phyloP scores from a whole-genome alignment of 1,284 basidiomycete genomes.

The Earliella scabrosa region DNA sequence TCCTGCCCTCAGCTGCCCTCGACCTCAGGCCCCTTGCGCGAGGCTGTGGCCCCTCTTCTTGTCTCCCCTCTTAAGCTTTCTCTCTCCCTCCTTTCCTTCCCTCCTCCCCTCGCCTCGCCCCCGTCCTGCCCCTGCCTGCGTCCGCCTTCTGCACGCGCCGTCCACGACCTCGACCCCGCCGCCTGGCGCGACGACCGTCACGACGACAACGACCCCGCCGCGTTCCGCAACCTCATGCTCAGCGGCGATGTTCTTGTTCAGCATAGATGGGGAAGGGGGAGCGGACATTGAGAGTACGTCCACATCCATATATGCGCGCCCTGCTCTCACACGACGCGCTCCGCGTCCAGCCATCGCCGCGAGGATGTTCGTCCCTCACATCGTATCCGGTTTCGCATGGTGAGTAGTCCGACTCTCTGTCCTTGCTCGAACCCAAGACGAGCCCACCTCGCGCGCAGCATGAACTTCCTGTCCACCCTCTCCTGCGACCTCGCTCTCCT shows the following conservation, averaged over 20 bases:
- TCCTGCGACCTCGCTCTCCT: slow-evolving; percentile 14
- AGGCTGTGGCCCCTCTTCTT: neutral
- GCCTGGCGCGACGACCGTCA: neutral
- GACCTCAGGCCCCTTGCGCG: too few relatives aligned
- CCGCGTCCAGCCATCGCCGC: neutral
- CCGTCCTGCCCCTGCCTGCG: neutral
- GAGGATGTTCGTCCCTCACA: slow-evolving; percentile 12
- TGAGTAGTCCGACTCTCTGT: slow-evolving; percentile 1
- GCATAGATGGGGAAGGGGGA: neutral
- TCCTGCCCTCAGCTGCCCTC: too few relatives aligned
- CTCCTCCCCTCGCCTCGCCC: neutral
- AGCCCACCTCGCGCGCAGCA: neutral
- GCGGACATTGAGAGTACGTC: neutral
- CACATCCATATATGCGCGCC: neutral
- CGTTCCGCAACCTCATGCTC: neutral
- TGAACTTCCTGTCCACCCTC: slow-evolving; percentile 11
- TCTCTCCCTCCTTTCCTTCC: neutral
- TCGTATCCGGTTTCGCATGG: slow-evolving; percentile 16
- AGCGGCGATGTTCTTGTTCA: neutral
- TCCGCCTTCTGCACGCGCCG: neutral
- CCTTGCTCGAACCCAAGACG: neutral
- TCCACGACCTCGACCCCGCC: neutral
- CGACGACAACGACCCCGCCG: neutral
- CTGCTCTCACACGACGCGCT: neutral
- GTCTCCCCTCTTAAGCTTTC: neutral